Base-by-base conservation (phyloP, 2,329 filamentous ascomycete genomes). In the Fusarium chuoi region DNA sequence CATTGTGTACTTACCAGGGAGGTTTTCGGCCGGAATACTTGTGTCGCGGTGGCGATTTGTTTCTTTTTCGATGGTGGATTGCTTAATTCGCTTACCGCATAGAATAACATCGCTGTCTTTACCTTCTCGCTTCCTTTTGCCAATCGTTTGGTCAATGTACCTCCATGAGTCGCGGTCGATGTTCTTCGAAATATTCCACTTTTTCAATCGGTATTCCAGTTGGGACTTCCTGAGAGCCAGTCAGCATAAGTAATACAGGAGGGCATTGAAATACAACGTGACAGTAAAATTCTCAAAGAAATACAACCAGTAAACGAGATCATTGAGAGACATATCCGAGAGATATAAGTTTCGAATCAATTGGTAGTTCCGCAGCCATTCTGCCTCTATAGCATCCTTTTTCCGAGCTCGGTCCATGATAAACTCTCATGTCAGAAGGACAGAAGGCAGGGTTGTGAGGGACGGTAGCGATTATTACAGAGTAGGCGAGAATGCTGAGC, bases 21-120 rank as follows among this genome's bases (percentile, higher is more conserved):
- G 30, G 1, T 0, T 24, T 6, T n/a, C 24, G 1, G 18, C 24
- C 0, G 0, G 5, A 1, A n/a, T 30, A 3, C 10, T 9, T 5
- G 0, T 14, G 1, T 55, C 4, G 3, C 20, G 20, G 24, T 55
- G 36, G 3, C 9, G 36, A 12, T 22, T 5, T 13, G 13, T 55
- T 39, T 55, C 18, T 4, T 55, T 55, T 1, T 22, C 26, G 13
- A 55, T 24, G 13, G 35, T 55, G 0, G 51, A n/a, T 28, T 30
- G 18, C 10, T 55, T 35, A 0, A 55, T 0, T 6, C 24, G 36
- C 22, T 17, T 55, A 0, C 51, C 24, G 9, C 0, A 55, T 1
- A 22, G 20, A 12, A 55, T 2, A 6, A 55, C 36, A 2, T 55
- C 36, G 7, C 36, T 55, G 6, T 55, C 36, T 6, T 55, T 55